phyloP scores from a whole-genome alignment of 768 basidiomycete species.

The Piloderma croceum region DNA sequence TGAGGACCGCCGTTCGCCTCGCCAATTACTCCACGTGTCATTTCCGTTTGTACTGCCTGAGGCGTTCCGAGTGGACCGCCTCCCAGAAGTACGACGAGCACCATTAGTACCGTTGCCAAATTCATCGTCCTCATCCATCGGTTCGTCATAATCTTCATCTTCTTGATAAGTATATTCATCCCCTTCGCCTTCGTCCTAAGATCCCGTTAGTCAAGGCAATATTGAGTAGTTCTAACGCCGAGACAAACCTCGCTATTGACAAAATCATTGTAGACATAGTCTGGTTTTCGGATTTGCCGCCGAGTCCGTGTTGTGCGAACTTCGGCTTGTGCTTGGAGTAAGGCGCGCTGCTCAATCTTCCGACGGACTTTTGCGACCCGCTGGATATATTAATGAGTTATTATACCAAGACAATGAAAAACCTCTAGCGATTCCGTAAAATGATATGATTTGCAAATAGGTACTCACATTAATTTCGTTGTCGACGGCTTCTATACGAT shows the following conservation, averaged over 20 bases:
- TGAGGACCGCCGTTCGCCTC: constrained; percentile 68
- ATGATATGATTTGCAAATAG: too few species aligned
- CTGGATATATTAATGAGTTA: constrained; percentile 35
- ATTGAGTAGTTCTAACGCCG: too few species aligned
- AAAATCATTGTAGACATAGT: constrained; percentile 74
- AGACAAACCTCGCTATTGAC: constrained; percentile 63
- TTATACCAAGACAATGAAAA: constrained; percentile 9
- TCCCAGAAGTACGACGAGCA: constrained; percentile 21
- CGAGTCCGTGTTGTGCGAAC: constrained; percentile 76
- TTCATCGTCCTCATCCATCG: constrained; percentile 35
- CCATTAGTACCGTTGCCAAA: constrained; percentile 34
- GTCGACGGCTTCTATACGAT: constrained; percentile 60
- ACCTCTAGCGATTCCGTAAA: constrained; percentile 8
- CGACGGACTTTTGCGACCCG: constrained; percentile 64
- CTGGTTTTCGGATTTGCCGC: constrained; percentile 63
- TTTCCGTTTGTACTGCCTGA: constrained; percentile 49
- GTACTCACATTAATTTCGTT: constrained; percentile 64
- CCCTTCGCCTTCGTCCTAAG: constrained; percentile 57
- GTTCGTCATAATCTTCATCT: constrained; percentile 56
- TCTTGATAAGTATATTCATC: constrained; percentile 66
- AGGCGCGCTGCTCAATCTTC: constrained; percentile 62
- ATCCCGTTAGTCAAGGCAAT: constrained; percentile 1
- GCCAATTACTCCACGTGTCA: constrained; percentile 55
- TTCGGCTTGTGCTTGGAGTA: constrained; percentile 69
- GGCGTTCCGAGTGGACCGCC: constrained; percentile 48